Evolutionary conservation across 2,329 filamentous ascomycete species (phyloP).

Genomic region (Sodiomyces alkalinus): DNA sequence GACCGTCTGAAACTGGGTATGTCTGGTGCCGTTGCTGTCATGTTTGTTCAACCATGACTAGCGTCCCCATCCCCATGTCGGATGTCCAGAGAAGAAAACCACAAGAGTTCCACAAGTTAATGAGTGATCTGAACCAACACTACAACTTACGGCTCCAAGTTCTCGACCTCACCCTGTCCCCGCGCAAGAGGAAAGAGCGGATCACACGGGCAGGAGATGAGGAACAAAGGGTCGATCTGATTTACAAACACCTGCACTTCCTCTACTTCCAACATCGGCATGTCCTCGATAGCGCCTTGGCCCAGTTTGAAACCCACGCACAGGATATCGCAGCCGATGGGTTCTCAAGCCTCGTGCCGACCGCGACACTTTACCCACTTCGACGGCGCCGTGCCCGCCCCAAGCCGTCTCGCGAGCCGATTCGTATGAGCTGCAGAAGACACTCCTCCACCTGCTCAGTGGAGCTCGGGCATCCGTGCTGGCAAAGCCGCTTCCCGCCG

Average conservation of each 20-base stretch:
- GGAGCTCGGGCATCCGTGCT: not conserved
- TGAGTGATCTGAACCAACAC: not conserved
- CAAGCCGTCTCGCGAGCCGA: constrained; percentile 1
- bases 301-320: constrained; percentile 2
- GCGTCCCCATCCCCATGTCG: too few species aligned
- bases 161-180: constrained; percentile 1
- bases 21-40: too few species aligned
- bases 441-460: not conserved
- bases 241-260: not conserved
- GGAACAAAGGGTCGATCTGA: constrained; percentile 2
- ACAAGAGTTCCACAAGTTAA: not conserved
- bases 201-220: not conserved
- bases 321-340: constrained; percentile 2
- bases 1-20: too few species aligned
- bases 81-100: not conserved
- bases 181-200: not conserved
- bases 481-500: not conserved
- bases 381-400: not conserved
- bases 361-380: not conserved
- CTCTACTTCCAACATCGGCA: constrained; percentile 1
- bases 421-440: constrained; percentile 2
- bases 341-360: not conserved
- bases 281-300: constrained; percentile 1
- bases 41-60: too few species aligned
- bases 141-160: not conserved